Evolutionary conservation across 2,329 filamentous ascomycete species (phyloP).

Genomic region (Ascochyta pisi): DNA sequence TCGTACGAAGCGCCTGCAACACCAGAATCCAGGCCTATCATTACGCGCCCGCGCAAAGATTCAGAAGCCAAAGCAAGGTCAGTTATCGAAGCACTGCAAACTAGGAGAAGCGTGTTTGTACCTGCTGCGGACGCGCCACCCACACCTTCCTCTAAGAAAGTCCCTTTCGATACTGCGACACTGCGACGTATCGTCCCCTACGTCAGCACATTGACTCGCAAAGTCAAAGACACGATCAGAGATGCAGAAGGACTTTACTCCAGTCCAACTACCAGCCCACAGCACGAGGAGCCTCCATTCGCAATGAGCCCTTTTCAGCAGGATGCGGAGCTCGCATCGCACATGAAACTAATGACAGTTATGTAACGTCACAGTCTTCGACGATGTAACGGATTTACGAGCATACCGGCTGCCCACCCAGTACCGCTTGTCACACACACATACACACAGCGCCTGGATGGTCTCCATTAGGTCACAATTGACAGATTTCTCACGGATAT

Average conservation of each 20-base stretch:
- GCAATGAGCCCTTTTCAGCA: conserved; percentile 41
- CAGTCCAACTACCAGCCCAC: conserved; percentile 50
- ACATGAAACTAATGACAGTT: conserved; percentile 52
- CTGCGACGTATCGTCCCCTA: conserved; percentile 67
- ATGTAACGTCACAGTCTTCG: conserved; percentile 36
- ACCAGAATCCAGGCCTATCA: conserved; percentile 34
- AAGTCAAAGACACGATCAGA: conserved; percentile 56
- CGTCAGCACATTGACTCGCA: conserved; percentile 56
- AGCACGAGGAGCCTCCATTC: conserved; percentile 47
- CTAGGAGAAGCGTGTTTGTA: conserved; percentile 50
- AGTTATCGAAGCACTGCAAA: conserved; percentile 67
- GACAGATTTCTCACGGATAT: conserved; percentile 35
- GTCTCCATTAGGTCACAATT: conserved; percentile 24
- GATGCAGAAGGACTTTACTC: conserved; percentile 57
- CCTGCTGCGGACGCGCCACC: conserved; percentile 32
- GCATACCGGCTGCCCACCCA: conserved; percentile 18
- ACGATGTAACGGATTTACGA: conserved; percentile 24
- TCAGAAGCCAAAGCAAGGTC: conserved; percentile 66
- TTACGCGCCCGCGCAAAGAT: conserved; percentile 60
- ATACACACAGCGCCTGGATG: background rate
- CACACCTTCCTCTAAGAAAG: conserved; percentile 56
- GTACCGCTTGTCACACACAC: background rate
- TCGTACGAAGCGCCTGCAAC: conserved; percentile 36
- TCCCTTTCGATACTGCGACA: conserved; percentile 71
- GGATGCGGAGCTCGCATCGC: conserved; percentile 43